These are phyloP conservation scores for Uronychia setigera DNA, from an alignment of 73 alveolate species.

Conservation along the genomic window DNA sequence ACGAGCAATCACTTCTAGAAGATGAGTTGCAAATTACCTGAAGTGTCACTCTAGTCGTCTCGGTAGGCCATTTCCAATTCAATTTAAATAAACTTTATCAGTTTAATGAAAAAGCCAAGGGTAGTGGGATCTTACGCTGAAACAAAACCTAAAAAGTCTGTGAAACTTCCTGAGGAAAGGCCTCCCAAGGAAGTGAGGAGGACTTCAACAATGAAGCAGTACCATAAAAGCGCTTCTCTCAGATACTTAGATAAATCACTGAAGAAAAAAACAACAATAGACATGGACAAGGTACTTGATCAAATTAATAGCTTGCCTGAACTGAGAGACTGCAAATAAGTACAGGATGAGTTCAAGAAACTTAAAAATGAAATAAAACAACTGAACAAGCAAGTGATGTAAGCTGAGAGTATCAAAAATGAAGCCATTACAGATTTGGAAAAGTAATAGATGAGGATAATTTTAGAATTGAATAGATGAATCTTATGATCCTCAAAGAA, in stretches of 20 bases:
- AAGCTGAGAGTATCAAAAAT: neutral
- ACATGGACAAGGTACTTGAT: neutral
- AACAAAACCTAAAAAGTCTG: neutral
- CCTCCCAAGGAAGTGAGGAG: neutral
- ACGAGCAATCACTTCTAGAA: neutral
- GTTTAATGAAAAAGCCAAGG: neutral
- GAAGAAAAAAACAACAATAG: neutral
- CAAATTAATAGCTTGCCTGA: neutral
- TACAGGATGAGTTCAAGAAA: neutral
- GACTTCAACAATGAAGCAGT: neutral
- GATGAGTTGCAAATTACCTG: neutral
- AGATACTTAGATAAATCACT: neutral
- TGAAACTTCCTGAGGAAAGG: neutral
- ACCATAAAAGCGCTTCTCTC: neutral
- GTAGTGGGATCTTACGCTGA: neutral
- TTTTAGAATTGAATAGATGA: neutral
- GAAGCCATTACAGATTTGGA: neutral
- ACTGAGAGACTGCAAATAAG: neutral
- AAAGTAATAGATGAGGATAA: neutral
- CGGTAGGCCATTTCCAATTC: neutral
- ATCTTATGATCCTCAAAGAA: neutral
- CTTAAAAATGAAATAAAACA: neutral
- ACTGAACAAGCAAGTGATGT: neutral
- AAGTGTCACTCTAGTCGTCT: neutral
- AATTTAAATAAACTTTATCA: neutral